A percentile compares a stretch with the other conserved stretches of the same genome.
Evolutionary conservation across 768 basidiomycete species (phyloP).

Genomic region (Phylloporus arenicola): DNA sequence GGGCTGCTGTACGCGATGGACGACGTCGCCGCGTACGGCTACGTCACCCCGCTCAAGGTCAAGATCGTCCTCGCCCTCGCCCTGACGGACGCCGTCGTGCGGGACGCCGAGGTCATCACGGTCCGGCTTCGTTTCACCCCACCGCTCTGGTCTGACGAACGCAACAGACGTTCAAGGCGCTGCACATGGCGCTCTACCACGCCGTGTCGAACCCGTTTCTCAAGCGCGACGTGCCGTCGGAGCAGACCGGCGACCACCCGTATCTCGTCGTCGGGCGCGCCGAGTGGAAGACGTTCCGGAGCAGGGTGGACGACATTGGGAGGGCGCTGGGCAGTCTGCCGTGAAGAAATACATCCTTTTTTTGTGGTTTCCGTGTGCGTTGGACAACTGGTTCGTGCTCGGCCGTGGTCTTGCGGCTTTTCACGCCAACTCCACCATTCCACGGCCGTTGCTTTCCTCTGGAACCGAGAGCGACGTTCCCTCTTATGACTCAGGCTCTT

Average conservation of each 20-base stretch:
- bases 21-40: constrained; percentile 89
- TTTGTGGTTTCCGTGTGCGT: background rate
- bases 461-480: constrained; percentile 60
- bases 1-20: constrained; percentile 88
- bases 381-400: constrained; percentile 19
- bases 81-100: constrained; percentile 74
- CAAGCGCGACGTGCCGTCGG: constrained; percentile 49
- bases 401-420: constrained; percentile 25
- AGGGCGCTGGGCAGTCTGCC: constrained; percentile 46
- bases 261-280: constrained; percentile 55
- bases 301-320: constrained; percentile 70
- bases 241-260: constrained; percentile 47
- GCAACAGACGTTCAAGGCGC: constrained; percentile 74
- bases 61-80: constrained; percentile 82
- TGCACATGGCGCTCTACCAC: constrained; percentile 83
- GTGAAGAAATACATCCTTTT: constrained; percentile 9
- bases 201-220: constrained; percentile 86
- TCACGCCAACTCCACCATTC: constrained; percentile 16
- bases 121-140: constrained; percentile 31
- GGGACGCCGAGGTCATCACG: constrained; percentile 71
- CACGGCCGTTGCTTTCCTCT: constrained; percentile 15
- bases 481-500: constrained; percentile 79
- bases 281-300: constrained; percentile 66
- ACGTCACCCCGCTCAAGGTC: constrained; percentile 80
- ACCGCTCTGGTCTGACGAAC: background rate